Evolutionary conservation across 2,329 filamentous ascomycete genomes (phyloP), one percentile per base, ranked within the genome.

Genomic region (Trichoderma sp.): DNA sequence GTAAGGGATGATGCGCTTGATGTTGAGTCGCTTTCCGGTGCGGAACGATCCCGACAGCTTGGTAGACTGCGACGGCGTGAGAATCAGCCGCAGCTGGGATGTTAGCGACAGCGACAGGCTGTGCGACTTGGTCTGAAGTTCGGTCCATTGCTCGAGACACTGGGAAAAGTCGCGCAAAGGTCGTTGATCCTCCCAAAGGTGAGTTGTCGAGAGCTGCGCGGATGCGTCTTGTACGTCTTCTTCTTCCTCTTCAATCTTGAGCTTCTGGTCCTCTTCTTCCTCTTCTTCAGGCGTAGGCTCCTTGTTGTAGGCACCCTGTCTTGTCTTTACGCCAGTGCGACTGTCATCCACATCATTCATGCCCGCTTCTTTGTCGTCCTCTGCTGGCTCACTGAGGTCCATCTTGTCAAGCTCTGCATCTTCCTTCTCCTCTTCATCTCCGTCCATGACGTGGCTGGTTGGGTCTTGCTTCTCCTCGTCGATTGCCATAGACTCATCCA

Each of bases 1-100:
- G 84, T 99, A 99, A 0, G 97, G 96, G 78, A 99, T 99, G 83
- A 99, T 99, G 76, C 95, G 94, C 83, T 98, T 98, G 85, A 99
- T 97, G 83, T 98, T 99, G 77, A 99, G 93, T 0, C 96, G 92
- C 82, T 99, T 99, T 74, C 96, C 96, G 0, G 96, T 99, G 76
- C 96, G 93, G 88, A 97, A 98, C 76, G 97, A 94, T 57, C 96
- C 96, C 2, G 95, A 95, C 74, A 99, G 92, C 79, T 98, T 99
- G 47, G 96, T 98, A 1, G 95, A 95, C 68, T 97, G 91, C 0
- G 95, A 98, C 0, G 97, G 96, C 0, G 93, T 93, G 51, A 99
- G 91, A 77, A 99, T 98, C 15, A 99, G 90, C 30, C 96, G 94
- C 21, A 99, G 91, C 79, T 98, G 96, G 75, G 97, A 96, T 1